phyloP scores from a whole-genome alignment of 352 stramenopile species.

The Phytophthora uliginosa region DNA sequence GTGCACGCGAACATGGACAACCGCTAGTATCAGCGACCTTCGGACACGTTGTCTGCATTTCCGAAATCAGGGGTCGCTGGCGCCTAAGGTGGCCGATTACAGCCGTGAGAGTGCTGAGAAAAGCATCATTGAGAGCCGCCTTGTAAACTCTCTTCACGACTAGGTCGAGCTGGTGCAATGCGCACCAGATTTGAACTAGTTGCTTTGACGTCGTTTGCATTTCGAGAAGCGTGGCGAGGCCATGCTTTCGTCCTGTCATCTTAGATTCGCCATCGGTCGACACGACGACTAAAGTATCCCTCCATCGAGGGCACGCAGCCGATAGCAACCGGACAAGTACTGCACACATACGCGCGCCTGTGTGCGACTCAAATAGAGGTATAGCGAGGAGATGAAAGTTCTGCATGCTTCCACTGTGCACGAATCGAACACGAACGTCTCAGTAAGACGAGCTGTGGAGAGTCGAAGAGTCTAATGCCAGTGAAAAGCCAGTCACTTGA shows the following conservation, averaged over 20 bases:
- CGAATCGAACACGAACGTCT: not conserved
- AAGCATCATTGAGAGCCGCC: conserved; percentile 17
- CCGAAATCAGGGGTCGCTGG: conserved; percentile 14
- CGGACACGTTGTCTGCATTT: conserved; percentile 18
- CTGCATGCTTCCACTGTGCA: not conserved
- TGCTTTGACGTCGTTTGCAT: not conserved
- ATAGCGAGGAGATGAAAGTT: not conserved
- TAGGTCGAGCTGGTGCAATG: conserved; percentile 28
- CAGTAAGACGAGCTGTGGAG: not conserved
- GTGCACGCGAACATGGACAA: no score
- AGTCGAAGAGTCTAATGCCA: not conserved
- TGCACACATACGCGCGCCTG: not conserved
- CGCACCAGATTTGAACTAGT: conserved; percentile 24
- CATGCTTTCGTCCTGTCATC: not conserved
- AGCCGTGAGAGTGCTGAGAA: conserved; percentile 7
- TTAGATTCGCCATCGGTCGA: not conserved
- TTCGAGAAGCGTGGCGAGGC: conserved; percentile 9
- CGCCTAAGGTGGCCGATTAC: conserved; percentile 9
- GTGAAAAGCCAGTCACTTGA: not conserved
- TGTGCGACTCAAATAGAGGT: not conserved
- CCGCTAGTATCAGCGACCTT: no score
- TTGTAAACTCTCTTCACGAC: conserved; percentile 15
- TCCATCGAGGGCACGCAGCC: not conserved
- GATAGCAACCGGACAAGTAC: not conserved
- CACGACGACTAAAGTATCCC: not conserved